Base-by-base conservation (phyloP, 1,139 yeast species). In the Candida sanyaensis region DNA sequence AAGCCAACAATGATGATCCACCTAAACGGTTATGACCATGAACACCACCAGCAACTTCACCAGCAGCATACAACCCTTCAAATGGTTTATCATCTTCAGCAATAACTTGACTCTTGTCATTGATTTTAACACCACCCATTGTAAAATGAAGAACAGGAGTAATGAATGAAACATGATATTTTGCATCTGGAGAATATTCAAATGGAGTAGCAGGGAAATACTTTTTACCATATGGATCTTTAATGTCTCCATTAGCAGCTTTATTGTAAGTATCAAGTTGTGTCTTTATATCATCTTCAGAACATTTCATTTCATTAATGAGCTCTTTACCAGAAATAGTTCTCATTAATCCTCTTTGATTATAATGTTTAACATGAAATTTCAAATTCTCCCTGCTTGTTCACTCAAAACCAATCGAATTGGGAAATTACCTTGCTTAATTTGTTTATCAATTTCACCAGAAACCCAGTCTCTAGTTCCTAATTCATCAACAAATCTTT, bases 111-210 rank as follows among this genome's bases (percentile, higher is more conserved):
- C 86, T 70, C 43, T 74, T 66, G 41, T 74, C 78, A 59, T 86
- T 81, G 59, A 86, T 84, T 61, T 81, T 81, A 31, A 86, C 84
- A 40, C 96, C 96, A 32, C 96, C 96, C 91, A 88, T 86, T 7
- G 96, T 87, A 68, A 87, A 88, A 62, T 88, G 96, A 37, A 88
- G 80, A 2, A 88, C 95, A 37, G 95, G 82, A 2, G 93, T 86
- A 42, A 86, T 77, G 53, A 69, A 77, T 0, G 86, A 80, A 28
- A 79, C 81, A 57, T 78, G 79, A 55, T 70, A 75, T 23, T 59
- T 61, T 6, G 65, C 66, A 29, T 62, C 54, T 3, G 57, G 50
- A 9, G 59, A 53, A 50, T 63, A 71, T 23, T 63, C 65, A 47
- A 77, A 68, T 7, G 83, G 84, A 6, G 80, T 69, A 36, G 77